These are phyloP conservation scores for Nitzschia palea DNA, from an alignment of 108 stramenopile species.

Conservation along the genomic window DNA sequence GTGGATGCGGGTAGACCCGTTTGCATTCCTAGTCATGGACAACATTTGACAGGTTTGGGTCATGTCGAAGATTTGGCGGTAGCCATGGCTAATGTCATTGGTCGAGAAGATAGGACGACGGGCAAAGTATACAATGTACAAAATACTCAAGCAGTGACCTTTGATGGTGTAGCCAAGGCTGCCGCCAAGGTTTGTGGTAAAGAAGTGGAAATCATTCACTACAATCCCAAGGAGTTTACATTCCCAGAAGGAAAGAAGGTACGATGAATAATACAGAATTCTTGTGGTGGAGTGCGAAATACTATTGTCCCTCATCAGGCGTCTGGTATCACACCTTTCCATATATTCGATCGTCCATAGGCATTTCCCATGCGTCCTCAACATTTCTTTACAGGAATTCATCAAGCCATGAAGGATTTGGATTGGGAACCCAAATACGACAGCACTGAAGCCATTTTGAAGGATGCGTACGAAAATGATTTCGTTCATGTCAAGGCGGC, in stretches of 20 bases:
- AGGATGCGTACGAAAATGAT: conserved; percentile 37
- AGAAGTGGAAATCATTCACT: conserved; percentile 33
- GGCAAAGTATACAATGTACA: conserved; percentile 42
- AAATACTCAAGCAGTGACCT: conserved; percentile 35
- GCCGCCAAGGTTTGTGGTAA: conserved; percentile 29
- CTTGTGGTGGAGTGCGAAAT: too few species aligned
- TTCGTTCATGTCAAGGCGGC: conserved; percentile 35
- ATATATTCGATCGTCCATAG: neutral
- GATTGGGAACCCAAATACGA: conserved; percentile 39
- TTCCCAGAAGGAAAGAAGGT: conserved; percentile 36
- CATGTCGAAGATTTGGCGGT: conserved; percentile 40
- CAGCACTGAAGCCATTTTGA: conserved; percentile 26
- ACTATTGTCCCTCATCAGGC: too few species aligned
- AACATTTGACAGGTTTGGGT: conserved; percentile 38
- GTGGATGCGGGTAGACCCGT: conserved; percentile 30
- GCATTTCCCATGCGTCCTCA: conserved; percentile 45
- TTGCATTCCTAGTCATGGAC: conserved; percentile 37
- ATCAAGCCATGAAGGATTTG: conserved; percentile 31
- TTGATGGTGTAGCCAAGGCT: conserved; percentile 36
- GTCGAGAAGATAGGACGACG: conserved; percentile 21
- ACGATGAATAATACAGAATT: too few species aligned
- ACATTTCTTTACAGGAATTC: conserved; percentile 32
- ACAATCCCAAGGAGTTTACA: conserved; percentile 24
- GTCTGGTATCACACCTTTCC: neutral
- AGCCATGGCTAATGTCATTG: conserved; percentile 38